Conservation (phyloP, 2,329 filamentous ascomycete genomes). For the Aspergillus aculeatus region DNA sequence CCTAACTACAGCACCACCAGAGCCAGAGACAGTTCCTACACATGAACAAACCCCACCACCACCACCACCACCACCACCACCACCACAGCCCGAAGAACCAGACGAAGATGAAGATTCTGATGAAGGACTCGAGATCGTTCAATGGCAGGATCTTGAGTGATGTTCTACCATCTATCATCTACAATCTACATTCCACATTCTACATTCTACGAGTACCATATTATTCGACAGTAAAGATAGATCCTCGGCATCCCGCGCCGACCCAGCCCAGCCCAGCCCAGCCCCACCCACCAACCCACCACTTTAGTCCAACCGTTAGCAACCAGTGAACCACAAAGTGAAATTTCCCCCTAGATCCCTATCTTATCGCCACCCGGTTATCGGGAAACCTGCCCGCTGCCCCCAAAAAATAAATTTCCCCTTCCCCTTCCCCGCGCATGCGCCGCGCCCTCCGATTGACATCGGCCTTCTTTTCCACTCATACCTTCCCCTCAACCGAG, state of each 20-base stretch:
- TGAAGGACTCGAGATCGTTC: neutral
- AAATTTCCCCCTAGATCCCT: neutral
- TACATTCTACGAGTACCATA: no score
- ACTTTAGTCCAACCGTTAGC: no score
- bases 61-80: no score
- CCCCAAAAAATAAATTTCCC: no score
- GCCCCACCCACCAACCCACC: neutral
- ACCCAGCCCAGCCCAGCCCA: neutral
- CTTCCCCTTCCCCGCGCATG: no score
- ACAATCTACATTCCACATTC: neutral
- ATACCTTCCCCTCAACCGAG: neutral
- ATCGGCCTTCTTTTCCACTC: no score
- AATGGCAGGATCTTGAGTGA: neutral
- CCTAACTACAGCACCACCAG: no score
- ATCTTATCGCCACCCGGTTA: neutral
- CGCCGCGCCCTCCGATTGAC: neutral
- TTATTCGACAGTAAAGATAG: no score
- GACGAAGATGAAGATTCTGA: neutral
- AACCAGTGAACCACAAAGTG: no score
- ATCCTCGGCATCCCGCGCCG: neutral
- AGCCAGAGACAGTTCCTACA: no score
- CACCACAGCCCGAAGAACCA: neutral
- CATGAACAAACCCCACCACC: no score
- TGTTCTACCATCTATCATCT: neutral
- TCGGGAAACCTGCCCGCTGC: neutral